A percentile compares a stretch with the other conserved stretches of the same genome.
phyloP scores from a whole-genome alignment of 306 rosid genomes.

The Chamaecrista fasciculata region DNA sequence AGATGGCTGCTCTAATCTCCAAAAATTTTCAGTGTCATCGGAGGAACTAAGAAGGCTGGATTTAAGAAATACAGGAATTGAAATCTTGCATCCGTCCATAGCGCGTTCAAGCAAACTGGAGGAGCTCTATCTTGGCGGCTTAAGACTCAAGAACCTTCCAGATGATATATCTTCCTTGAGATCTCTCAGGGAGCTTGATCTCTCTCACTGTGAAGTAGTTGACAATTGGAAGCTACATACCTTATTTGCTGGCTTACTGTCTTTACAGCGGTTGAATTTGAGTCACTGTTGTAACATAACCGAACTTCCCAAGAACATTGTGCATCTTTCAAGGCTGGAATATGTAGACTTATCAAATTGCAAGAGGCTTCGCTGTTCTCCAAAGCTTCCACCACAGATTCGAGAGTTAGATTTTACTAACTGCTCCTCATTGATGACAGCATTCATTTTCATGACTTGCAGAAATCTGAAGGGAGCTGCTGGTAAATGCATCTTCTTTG shows the following conservation, averaged over 20 bases:
- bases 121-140: not conserved
- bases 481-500: too few relatives aligned
- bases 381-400: not conserved
- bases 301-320: conserved; percentile 32
- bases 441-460: not conserved
- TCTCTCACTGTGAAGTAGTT: not conserved
- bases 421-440: too few relatives aligned
- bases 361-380: not conserved
- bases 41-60: not conserved
- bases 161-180: not conserved
- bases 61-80: not conserved
- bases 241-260: not conserved
- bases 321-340: not conserved
- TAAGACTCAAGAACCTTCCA: not conserved
- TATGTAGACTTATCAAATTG: not conserved
- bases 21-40: not conserved
- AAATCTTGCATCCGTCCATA: not conserved
- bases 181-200: not conserved
- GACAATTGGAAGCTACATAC: not conserved
- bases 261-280: not conserved
- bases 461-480: too few relatives aligned
- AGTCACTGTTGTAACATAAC: not conserved
- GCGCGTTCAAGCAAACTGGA: not conserved
- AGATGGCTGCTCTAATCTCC: not conserved
- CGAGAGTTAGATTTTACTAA: not conserved